Percentiles rank a stretch among this genome's conserved stretches.
Conservation (phyloP, 1,139 yeast genomes). For the Geotrichum siamense region DNA sequence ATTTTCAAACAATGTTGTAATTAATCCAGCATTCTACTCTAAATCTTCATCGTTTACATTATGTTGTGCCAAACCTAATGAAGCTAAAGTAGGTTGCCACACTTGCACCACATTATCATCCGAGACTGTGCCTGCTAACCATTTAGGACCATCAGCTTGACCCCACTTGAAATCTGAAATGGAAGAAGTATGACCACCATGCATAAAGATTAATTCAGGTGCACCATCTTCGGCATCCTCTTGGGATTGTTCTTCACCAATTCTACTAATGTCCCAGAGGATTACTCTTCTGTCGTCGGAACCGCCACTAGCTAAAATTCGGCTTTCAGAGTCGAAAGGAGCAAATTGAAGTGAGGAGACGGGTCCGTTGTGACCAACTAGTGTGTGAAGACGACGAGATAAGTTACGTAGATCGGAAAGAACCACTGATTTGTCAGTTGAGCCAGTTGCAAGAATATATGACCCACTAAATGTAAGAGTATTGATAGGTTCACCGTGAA, state of each 20-base stretch:
- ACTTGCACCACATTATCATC: conserved; percentile 82
- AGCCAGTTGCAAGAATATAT: conserved; percentile 61
- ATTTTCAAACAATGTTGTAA: no score
- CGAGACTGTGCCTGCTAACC: conserved; percentile 73
- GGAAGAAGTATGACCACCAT: conserved; percentile 85
- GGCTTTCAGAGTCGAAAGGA: conserved; percentile 43
- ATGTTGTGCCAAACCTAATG: conserved; percentile 14
- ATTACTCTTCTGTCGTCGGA: conserved; percentile 60
- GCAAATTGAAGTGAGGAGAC: conserved; percentile 78
- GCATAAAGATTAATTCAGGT: conserved; percentile 44
- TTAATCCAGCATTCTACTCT: no score
- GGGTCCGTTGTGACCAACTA: conserved; percentile 50
- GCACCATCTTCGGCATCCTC: conserved; percentile 41
- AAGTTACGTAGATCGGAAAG: conserved; percentile 62
- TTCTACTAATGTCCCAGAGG: conserved; percentile 55
- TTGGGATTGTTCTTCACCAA: conserved; percentile 38
- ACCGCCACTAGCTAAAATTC: conserved; percentile 63
- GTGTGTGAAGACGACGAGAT: conserved; percentile 32
- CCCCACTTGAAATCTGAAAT: conserved; percentile 86
- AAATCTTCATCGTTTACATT: conserved; percentile 13
- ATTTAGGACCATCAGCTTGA: conserved; percentile 47
- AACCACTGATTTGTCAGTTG: conserved; percentile 49
- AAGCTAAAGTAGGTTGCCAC: conserved; percentile 45
- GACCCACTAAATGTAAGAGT: conserved; percentile 56
- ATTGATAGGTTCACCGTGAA: conserved; percentile 46